These are phyloP conservation scores for Candida oleophila DNA, from an alignment of 805 yeast genomes.

Conservation along the genomic window DNA sequence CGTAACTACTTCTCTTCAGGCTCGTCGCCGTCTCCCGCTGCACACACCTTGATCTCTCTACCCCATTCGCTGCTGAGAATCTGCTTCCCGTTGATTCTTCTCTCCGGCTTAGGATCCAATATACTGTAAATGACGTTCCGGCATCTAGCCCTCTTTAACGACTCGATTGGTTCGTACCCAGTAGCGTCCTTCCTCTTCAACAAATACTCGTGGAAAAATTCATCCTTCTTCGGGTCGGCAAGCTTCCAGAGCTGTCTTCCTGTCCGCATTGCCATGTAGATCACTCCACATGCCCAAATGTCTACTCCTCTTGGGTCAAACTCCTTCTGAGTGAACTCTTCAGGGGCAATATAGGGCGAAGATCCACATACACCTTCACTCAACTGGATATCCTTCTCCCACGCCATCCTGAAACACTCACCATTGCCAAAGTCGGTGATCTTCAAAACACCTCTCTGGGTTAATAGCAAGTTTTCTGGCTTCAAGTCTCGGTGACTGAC, in stretches of 20 bases:
- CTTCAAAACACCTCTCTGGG: slow-evolving; percentile 70
- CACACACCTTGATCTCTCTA: slow-evolving; percentile 78
- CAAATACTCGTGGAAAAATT: slow-evolving; percentile 72
- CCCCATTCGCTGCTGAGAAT: slow-evolving; percentile 95
- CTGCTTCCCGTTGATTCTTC: slow-evolving; percentile 87
- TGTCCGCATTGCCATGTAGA: slow-evolving; percentile 90
- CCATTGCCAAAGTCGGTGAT: slow-evolving; percentile 88
- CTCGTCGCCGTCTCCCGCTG: slow-evolving; percentile 53
- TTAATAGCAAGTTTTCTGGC: slow-evolving; percentile 79
- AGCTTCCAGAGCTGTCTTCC: slow-evolving; percentile 91
- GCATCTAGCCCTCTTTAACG: slow-evolving; percentile 80
- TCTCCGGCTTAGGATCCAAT: slow-evolving; percentile 83
- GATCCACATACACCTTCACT: slow-evolving; percentile 83
- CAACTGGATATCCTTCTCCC: slow-evolving; percentile 71
- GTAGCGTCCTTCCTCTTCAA: slow-evolving; percentile 75
- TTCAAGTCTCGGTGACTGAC: slow-evolving; percentile 87
- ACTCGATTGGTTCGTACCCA: slow-evolving; percentile 92
- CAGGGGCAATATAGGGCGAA: slow-evolving; percentile 90
- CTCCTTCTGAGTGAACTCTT: slow-evolving; percentile 61
- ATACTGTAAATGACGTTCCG: slow-evolving; percentile 91
- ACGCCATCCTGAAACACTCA: slow-evolving; percentile 80
- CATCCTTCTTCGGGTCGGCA: slow-evolving; percentile 75
- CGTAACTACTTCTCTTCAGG: background rate
- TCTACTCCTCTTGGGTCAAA: slow-evolving; percentile 84
- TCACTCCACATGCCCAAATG: slow-evolving; percentile 92